These are phyloP conservation scores for Nymphaea thermarum DNA, from an alignment of 164 flowering plant genomes.

Conservation along the genomic window DNA sequence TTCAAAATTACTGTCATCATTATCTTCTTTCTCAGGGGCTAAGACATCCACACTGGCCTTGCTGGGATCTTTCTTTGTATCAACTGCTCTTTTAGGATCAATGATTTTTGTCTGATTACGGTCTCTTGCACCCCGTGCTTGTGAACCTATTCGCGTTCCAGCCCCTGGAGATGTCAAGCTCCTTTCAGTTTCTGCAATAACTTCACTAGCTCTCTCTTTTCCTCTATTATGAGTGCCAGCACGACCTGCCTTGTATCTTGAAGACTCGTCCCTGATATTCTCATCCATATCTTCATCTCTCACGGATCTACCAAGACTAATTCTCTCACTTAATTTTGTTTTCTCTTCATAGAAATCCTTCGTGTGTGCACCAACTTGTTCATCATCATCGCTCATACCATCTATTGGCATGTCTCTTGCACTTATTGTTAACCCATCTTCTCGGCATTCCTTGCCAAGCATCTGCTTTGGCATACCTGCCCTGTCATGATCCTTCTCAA, in stretches of 20 bases:
- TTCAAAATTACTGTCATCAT: conserved; percentile 57
- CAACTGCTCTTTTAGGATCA: conserved; percentile 32
- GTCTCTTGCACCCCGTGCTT: conserved; percentile 36
- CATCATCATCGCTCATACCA: conserved; percentile 29
- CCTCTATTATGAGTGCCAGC: conserved; percentile 43
- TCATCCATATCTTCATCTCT: conserved; percentile 52
- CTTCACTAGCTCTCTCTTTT: conserved; percentile 53
- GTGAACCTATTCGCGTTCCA: conserved; percentile 40
- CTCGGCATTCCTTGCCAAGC: conserved; percentile 31
- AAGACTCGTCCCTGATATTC: conserved; percentile 48
- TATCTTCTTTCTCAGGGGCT: conserved; percentile 42
- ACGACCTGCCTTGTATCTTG: conserved; percentile 44
- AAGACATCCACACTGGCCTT: conserved; percentile 27
- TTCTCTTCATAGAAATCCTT: conserved; percentile 39
- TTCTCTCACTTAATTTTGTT: conserved; percentile 27
- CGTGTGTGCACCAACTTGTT: conserved; percentile 21
- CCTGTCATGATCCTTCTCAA: conserved; percentile 45
- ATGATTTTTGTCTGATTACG: conserved; percentile 24
- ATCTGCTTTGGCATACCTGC: conserved; percentile 12
- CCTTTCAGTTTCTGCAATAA: conserved; percentile 38
- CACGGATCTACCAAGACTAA: conserved; percentile 13
- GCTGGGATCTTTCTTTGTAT: conserved; percentile 25
- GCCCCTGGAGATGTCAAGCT: conserved; percentile 45
- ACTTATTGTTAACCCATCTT: conserved; percentile 22
- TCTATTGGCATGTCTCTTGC: conserved; percentile 9